A percentile compares a stretch with the other conserved stretches of the same genome.
These are phyloP conservation scores for Lipomyces yamanashiensis DNA, from an alignment of 805 yeast genomes.

Conservation along the genomic window DNA sequence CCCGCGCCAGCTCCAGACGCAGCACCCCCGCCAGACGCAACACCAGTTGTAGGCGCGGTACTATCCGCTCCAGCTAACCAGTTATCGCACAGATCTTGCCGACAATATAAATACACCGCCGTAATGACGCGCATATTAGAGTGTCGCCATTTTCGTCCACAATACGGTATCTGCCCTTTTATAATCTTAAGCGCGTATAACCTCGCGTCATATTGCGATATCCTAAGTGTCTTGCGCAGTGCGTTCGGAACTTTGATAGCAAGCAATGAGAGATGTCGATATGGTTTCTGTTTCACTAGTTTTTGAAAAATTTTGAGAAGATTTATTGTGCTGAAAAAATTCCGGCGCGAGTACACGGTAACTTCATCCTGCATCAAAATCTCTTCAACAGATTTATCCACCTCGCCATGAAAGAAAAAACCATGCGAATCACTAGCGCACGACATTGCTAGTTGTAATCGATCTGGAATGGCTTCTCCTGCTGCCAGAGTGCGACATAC, in stretches of 20 bases:
- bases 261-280: constrained; percentile 65
- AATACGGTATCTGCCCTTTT: constrained; percentile 82
- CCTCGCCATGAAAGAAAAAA: neutral
- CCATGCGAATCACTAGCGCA: neutral
- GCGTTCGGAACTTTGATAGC: constrained; percentile 60
- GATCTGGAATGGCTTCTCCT: constrained; percentile 27
- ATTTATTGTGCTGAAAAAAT: constrained; percentile 49
- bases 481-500: constrained; percentile 36
- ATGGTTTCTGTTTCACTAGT: constrained; percentile 69
- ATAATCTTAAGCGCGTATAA: constrained; percentile 72
- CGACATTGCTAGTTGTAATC: constrained; percentile 5
- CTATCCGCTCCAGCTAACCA: constrained; percentile 88
- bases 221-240: constrained; percentile 59
- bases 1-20: neutral
- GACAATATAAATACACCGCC: constrained; percentile 76
- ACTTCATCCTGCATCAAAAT: constrained; percentile 26
- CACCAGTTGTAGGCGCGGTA: constrained; percentile 60
- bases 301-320: constrained; percentile 61
- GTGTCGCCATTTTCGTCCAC: constrained; percentile 92
- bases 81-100: constrained; percentile 73
- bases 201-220: constrained; percentile 67
- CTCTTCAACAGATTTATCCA: constrained; percentile 14
- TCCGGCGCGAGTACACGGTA: constrained; percentile 33
- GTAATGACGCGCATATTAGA: constrained; percentile 91
- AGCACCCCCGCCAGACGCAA: neutral